Evolutionary conservation across 1,139 yeast genomes (phyloP), one percentile per base, ranked within the genome.

Genomic region (Candida sp.): DNA sequence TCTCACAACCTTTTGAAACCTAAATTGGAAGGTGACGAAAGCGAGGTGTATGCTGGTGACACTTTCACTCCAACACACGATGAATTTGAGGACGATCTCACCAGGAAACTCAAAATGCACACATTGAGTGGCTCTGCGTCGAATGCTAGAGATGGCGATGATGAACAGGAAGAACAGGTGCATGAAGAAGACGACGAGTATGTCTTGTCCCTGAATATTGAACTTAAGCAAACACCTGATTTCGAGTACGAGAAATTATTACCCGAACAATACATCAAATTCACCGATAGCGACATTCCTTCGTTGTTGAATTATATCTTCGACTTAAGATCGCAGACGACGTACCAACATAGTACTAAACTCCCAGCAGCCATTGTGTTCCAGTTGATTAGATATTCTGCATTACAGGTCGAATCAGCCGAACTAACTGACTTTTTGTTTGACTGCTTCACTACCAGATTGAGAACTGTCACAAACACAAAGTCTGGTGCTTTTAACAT

Each of bases 221-320:
- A 57, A 2, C 59, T 77, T 25, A 60, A 58, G 5, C 69, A 69
- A 49, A 46, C 66, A 11, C 67, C 71, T 7, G 76, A 70, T 11
- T 82, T 80, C 58, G 83, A 81, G 47, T 82, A 81, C 58, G 79
- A 73, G 30, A 70, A 67, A 47, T 66, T 81, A 4, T 54, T 74
- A 22, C 75, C 77, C 0, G 81, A 78, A 41, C 82, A 81, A 60
- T 80, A 59, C 56, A 73, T 88, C 46, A 80, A 81, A 56, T 86
- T 85, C 57, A 75, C 81, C n/a, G 92, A 87, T 59, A 79, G 81
- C 52, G 91, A 86, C 61, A 85, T 88, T 23, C 84, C 90, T 0
- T 70, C 76, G 9, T 74, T 87, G 28, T 71, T 88, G 50, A 85
- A 86, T 53, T 78, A 80, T 53, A 72, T 86, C 17, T 82, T 85